These are phyloP conservation scores for Tetratostichococcus sp. DNA, from an alignment of 139 green algal species.

Conservation along the genomic window DNA sequence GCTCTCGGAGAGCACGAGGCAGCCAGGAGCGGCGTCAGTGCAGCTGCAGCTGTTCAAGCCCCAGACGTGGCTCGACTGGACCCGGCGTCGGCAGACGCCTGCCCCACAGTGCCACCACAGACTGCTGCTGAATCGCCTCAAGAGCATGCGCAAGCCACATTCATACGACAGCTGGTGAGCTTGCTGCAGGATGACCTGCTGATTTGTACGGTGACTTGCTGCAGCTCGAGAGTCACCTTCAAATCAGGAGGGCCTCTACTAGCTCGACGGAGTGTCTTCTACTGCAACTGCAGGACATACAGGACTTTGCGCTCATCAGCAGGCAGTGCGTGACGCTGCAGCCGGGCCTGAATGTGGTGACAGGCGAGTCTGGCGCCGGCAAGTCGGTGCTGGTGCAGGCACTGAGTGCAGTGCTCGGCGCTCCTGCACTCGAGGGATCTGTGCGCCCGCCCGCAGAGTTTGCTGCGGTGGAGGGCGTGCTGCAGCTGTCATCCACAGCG, in stretches of 20 bases:
- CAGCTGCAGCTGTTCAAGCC: too few species aligned
- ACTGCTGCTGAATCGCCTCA: neutral
- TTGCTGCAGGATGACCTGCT: too few species aligned
- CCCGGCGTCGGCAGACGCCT: neutral
- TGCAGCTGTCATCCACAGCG: conserved; percentile 30
- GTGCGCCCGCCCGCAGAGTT: conserved; percentile 55
- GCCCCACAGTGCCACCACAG: neutral
- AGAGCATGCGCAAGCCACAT: neutral
- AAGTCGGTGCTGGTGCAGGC: conserved; percentile 83
- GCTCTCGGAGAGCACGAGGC: neutral
- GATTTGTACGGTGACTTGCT: too few species aligned
- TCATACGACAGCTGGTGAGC: neutral
- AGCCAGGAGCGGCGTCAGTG: neutral
- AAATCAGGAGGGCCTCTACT: too few species aligned
- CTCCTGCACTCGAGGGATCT: conserved; percentile 43
- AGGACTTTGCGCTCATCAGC: conserved; percentile 81
- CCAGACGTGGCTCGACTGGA: neutral
- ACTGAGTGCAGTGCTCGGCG: conserved; percentile 51
- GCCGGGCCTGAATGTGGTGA: conserved; percentile 77
- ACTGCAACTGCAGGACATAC: conserved; percentile 36
- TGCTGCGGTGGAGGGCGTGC: conserved; percentile 54
- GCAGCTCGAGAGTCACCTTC: too few species aligned
- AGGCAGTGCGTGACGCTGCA: conserved; percentile 55
- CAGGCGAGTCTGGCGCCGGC: conserved; percentile 76
- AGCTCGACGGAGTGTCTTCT: too few species aligned